phyloP scores from a whole-genome alignment of 257 asterid genomes.

The Solanum etuberosum region DNA sequence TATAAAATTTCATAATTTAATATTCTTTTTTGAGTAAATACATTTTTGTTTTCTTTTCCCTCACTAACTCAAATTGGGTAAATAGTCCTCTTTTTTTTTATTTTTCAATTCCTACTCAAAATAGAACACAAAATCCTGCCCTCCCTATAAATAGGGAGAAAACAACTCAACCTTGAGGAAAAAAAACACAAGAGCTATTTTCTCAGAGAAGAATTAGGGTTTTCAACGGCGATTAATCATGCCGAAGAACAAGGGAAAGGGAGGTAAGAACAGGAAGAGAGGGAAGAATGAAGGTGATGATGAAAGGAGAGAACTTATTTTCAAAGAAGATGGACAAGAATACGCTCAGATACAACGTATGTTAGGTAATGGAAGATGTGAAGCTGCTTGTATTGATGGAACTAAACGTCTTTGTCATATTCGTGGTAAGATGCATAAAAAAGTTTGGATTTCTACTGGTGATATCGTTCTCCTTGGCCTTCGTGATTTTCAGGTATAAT shows the following conservation, averaged over 20 bases:
- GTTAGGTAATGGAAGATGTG: conserved; percentile 92
- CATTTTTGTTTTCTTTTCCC: neutral
- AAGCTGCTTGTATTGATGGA: conserved; percentile 74
- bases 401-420: conserved; percentile 80
- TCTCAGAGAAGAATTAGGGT: neutral
- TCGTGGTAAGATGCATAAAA: conserved; percentile 94
- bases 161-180: neutral
- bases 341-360: conserved; percentile 15
- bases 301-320: conserved; percentile 3
- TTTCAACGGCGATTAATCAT: no score
- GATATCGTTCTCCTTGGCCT: conserved; percentile 90
- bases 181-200: no score
- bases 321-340: conserved; percentile 15
- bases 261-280: conserved; percentile 13
- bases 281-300: conserved; percentile 10
- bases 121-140: neutral
- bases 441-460: conserved; percentile 91
- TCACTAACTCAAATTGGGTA: neutral
- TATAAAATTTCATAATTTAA: no score
- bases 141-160: neutral
- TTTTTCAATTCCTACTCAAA: neutral
- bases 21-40: no score
- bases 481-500: conserved; percentile 63
- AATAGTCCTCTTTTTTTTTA: no score
- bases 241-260: conserved; percentile 18